Evolutionary conservation across 306 rosid genomes (phyloP), one percentile per base, ranked within the genome.

Genomic region (Malus fusca): DNA sequence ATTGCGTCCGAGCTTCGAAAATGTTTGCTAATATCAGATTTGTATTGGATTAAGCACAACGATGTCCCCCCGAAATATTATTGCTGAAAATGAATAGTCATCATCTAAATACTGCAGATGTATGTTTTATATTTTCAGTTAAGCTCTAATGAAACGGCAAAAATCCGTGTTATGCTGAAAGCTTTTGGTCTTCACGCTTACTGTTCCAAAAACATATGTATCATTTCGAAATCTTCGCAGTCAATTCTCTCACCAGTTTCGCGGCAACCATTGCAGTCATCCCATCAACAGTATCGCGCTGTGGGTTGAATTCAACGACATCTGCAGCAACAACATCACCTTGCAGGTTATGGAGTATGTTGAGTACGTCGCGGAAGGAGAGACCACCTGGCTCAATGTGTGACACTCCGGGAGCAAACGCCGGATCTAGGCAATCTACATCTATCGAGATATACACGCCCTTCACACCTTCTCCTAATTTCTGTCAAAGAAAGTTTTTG

Each of bases 191-290:
- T 79, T 73, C 64, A 30, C 67, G 33, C 21, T 8, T 4, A 14
- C 21, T 10, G 17, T 37, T 5, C 28, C 3, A n/a, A 21, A 15
- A 65, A 13, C 10, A 2, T 35, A 26, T 6, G 10, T 70, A 59
- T 86, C 81, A 94, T 82, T 90, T 92, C 52, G 98, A 77, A 51
- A 95, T 92, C 89, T 95, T 92, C 1, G 97, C 99, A 31, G 96
- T 51, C 79, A 92, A 53, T 79, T 95, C 99, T 85, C 97, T 89
- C 58, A 92, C 99, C 76, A 95, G 77, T 87, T 95, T 95, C 8
- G 99, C 99, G 65, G 97, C 98, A 73, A 95, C 99, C 99, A 95
- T 95, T 53, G 97, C 99, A 31, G 99, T 95, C 99, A 95, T 92
- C 77, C 97, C 99, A 37, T 89, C 97, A 6, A 90, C 97, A 1